Conservation (phyloP, 2,329 filamentous ascomycete genomes). For the Diaporthe sp. region DNA sequence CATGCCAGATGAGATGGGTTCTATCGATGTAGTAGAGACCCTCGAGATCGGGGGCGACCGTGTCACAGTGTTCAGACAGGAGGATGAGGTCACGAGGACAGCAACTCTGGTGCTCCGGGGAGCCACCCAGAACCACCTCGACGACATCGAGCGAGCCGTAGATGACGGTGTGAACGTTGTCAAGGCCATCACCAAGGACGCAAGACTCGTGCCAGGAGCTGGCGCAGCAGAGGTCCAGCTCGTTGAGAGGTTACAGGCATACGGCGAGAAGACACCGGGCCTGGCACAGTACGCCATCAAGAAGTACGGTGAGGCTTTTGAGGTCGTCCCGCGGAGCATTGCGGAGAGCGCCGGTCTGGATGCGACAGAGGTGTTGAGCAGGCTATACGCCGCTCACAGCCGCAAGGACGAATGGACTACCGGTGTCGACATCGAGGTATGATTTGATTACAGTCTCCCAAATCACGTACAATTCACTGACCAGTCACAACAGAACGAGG, state of each 20-base stretch:
- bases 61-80: conserved; percentile 98
- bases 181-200: conserved; percentile 96
- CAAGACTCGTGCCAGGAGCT: conserved; percentile 91
- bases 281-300: conserved; percentile 96
- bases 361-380: conserved; percentile 95
- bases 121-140: conserved; percentile 97
- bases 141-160: conserved; percentile 96
- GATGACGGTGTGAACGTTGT: conserved; percentile 99
- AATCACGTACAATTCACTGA: conserved; percentile 44
- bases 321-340: conserved; percentile 93
- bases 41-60: conserved; percentile 97
- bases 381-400: conserved; percentile 93
- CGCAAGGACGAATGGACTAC: conserved; percentile 88
- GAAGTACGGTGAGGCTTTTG: conserved; percentile 97
- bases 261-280: conserved; percentile 93
- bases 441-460: conserved; percentile 40
- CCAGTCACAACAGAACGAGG: conserved; percentile 70
- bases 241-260: conserved; percentile 89
- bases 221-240: conserved; percentile 96
- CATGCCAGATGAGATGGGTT: conserved; percentile 99
- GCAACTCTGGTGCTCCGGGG: conserved; percentile 95
- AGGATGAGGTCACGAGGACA: conserved; percentile 91
- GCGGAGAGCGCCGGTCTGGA: conserved; percentile 96
- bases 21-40: conserved; percentile 94
- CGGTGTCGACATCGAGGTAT: conserved; percentile 92